phyloP scores from a whole-genome alignment of 345 rosid genomes.

The Turritis glabra region DNA sequence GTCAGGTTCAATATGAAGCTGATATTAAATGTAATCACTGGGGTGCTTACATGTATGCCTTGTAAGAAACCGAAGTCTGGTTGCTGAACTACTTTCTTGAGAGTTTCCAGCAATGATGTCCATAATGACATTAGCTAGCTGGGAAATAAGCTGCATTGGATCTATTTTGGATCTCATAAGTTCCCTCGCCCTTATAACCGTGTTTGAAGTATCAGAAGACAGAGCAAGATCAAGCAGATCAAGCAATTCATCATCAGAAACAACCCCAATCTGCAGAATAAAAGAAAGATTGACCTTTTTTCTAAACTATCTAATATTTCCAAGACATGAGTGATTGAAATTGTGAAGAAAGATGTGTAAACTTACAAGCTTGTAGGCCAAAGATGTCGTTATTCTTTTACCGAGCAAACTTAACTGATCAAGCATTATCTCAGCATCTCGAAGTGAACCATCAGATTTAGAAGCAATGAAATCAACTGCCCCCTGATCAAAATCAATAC shows the following conservation, averaged over 20 bases:
- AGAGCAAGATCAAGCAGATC: constrained; percentile 88
- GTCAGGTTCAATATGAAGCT: not conserved
- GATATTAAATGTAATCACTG: not conserved
- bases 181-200: constrained; percentile 90
- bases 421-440: constrained; percentile 95
- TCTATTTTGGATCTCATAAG: constrained; percentile 93
- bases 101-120: constrained; percentile 77
- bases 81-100: constrained; percentile 62
- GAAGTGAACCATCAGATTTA: constrained; percentile 90
- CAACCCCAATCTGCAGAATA: constrained; percentile 71
- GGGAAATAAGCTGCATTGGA: constrained; percentile 91
- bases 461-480: constrained; percentile 88
- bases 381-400: constrained; percentile 67
- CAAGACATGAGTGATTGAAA: not conserved
- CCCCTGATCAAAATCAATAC: constrained; percentile 65
- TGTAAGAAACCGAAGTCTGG: constrained; percentile 53
- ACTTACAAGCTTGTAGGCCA: constrained; percentile 90
- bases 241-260: constrained; percentile 93
- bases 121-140: constrained; percentile 92
- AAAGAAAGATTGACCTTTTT: not conserved
- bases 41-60: constrained; percentile 62
- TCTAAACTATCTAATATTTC: not conserved
- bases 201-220: constrained; percentile 90
- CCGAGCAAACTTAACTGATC: constrained; percentile 95
- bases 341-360: not conserved